Percentiles rank a stretch among this genome's conserved stretches.
Evolutionary conservation across 2,329 filamentous ascomycete species (phyloP).

Genomic region (Metarhizium album): DNA sequence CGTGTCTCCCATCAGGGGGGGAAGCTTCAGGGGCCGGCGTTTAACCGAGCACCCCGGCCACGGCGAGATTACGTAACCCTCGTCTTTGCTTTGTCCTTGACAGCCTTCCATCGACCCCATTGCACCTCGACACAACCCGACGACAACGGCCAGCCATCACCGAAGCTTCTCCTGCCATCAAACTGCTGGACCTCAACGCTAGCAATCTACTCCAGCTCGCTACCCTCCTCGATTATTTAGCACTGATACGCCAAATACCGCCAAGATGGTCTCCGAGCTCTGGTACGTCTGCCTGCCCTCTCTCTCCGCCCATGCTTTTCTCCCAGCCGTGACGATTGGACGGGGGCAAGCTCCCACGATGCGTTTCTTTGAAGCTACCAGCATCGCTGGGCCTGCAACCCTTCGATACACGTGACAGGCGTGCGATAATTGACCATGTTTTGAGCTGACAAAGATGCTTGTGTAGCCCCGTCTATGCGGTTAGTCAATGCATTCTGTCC

Average conservation of each 20-base stretch:
- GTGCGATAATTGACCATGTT: slow-evolving; percentile 3
- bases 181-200: slow-evolving; percentile 1
- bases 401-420: not conserved
- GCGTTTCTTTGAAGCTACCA: slow-evolving; percentile 20
- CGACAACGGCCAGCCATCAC: slow-evolving; percentile 14
- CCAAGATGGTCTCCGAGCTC: slow-evolving; percentile 67
- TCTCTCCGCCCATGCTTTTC: slow-evolving; percentile 45
- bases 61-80: slow-evolving; percentile 4
- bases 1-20: too few relatives aligned
- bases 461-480: slow-evolving; percentile 90
- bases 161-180: slow-evolving; percentile 15
- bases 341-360: slow-evolving; percentile 12
- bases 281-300: slow-evolving; percentile 60
- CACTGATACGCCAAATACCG: slow-evolving; percentile 20
- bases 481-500: slow-evolving; percentile 49
- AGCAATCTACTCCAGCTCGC: not conserved
- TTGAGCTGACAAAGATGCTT: slow-evolving; percentile 31
- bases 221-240: slow-evolving; percentile 9
- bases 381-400: slow-evolving; percentile 12
- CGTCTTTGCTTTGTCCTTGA: not conserved
- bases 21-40: not conserved
- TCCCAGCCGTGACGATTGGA: slow-evolving; percentile 18
- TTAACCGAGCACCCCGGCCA: not conserved
- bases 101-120: slow-evolving; percentile 27
- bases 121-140: slow-evolving; percentile 15